Evolutionary conservation across 768 basidiomycete species (phyloP), one percentile per base, ranked within the genome.

Genomic region (Suillus subaureus): DNA sequence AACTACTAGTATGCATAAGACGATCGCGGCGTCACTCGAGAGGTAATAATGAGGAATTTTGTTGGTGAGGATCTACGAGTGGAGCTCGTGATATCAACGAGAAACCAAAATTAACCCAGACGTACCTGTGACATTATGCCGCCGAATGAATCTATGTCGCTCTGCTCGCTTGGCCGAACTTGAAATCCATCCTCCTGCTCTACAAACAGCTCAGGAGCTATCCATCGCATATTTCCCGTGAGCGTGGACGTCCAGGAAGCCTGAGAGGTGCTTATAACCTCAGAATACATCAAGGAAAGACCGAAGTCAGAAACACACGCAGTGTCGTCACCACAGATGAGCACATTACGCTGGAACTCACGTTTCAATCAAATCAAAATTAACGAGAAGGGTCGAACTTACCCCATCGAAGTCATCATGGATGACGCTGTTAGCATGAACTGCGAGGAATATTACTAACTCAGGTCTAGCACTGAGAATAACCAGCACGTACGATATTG

Each of bases 331-430:
- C 63, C 60, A 62, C 78, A 67, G 51, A 81, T 74, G 18, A 81
- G 71, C 2, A 81, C 68, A 65, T 81, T 80, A 0, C 70, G 73
- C 80, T 80, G 51, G 18, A 45, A 16, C 35, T 26, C 26, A 52
- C 21, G 63, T 11, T 42, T 68, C 26, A 65, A 39, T 49, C 1
- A 26, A 40, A 28, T 15, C 13, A 23, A 52, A 26, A 21, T 35
- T 2, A 45, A 42, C 4, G 3, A 43, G 6, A 12, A 26, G 9
- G n/a, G 7, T 8, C 6, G 26, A 45, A 71, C 72, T 55, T 56
- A 82, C 82, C n/a, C 80, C 82, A 66, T 80, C 81, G 26, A 84
- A 73, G 57, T 85, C 83, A 0, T 82, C 82, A 61, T 83, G 84
- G 11, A 83, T 74, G 39, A 84, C 75, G 18, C 73, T 68, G 15